Base-by-base conservation (phyloP, 371 early-diverging fungal species). In the Rhizopus sp. region DNA sequence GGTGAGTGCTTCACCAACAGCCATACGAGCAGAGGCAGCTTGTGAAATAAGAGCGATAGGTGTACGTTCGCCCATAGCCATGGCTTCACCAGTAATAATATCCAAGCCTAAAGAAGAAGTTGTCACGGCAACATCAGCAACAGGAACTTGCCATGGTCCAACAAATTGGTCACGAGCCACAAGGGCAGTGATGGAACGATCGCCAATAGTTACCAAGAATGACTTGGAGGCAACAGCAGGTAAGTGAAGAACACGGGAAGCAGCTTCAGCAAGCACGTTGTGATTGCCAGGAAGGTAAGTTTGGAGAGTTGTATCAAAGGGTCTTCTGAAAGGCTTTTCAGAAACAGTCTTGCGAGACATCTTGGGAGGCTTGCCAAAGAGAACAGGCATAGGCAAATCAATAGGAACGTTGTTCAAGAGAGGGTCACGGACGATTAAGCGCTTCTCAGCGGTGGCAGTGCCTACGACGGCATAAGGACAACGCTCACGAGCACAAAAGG, bases 61-160 rank as follows among this genome's bases (percentile, higher is more conserved):
- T 0, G 96, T 89, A 52, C 95, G 90, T 70, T 98, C 98, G 53
- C 98, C 98, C 90, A 95, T 89, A 5, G 97, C 93, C 96, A 97
- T 96, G 15, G 96, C 95, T 73, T 96, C 94, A 66, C 97, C 98
- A 0, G 87, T 85, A 12, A 67, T 60, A 30, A 88, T 80, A 55
- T 87, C 87, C 63, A 79, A 68, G 39, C 87, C 86, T 60, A 88
- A 82, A 17, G 88, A 83, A 3, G 95, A 87, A 6, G 85, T 83
- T 6, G 91, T 92, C 6, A 98, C 94, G 3, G 94, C 89, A 7
- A 95, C 96, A 70, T 98, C 96, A 31, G 97, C 92, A 23, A 98
- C 96, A 42, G 98, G 97, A 13, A 93, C 85, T 73, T 97, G 97
- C 95, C 96, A 96, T 1, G 95, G 94, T 5, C 98, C 97, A 29